A percentile compares a stretch with the other conserved stretches of the same genome.
phyloP scores from a whole-genome alignment of 371 early-diverging fungal genomes.

The Coemansia sp. region DNA sequence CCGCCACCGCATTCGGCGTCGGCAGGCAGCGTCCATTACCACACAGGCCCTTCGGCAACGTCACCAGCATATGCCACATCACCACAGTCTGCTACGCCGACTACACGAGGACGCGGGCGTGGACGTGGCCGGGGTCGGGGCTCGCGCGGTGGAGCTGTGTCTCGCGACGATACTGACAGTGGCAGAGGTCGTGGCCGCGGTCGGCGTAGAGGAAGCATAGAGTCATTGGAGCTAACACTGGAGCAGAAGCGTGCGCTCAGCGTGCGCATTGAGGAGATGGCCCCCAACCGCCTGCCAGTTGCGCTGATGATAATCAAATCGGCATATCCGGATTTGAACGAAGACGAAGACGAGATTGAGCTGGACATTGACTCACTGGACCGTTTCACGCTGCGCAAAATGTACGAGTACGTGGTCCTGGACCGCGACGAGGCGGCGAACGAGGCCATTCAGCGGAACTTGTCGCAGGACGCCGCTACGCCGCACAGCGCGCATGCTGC shows the following conservation, averaged over 20 bases:
- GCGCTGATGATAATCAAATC: slow-evolving; percentile 85
- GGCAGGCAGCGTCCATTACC: slow-evolving; percentile 19
- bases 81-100: slow-evolving; percentile 15
- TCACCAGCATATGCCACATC: slow-evolving; percentile 26
- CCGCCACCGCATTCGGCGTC: slow-evolving; percentile 21
- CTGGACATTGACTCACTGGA: slow-evolving; percentile 92
- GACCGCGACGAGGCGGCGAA: slow-evolving; percentile 52
- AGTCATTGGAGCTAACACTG: slow-evolving; percentile 68
- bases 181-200: slow-evolving; percentile 40
- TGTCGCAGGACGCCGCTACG: slow-evolving; percentile 20
- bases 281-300: slow-evolving; percentile 71
- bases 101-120: slow-evolving; percentile 37
- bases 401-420: slow-evolving; percentile 81
- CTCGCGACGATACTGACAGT: slow-evolving; percentile 23
- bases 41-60: slow-evolving; percentile 11
- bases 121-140: slow-evolving; percentile 39
- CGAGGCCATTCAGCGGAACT: slow-evolving; percentile 45
- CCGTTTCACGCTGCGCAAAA: slow-evolving; percentile 72
- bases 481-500: slow-evolving; percentile 31
- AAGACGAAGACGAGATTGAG: slow-evolving; percentile 87
- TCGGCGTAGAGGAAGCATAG: slow-evolving; percentile 47
- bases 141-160: slow-evolving; percentile 27
- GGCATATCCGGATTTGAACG: slow-evolving; percentile 76
- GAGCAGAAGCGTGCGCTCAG: slow-evolving; percentile 89
- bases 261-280: slow-evolving; percentile 75